These are phyloP conservation scores for Infundibulicybe gibba DNA, from an alignment of 768 basidiomycete species.

Conservation along the genomic window DNA sequence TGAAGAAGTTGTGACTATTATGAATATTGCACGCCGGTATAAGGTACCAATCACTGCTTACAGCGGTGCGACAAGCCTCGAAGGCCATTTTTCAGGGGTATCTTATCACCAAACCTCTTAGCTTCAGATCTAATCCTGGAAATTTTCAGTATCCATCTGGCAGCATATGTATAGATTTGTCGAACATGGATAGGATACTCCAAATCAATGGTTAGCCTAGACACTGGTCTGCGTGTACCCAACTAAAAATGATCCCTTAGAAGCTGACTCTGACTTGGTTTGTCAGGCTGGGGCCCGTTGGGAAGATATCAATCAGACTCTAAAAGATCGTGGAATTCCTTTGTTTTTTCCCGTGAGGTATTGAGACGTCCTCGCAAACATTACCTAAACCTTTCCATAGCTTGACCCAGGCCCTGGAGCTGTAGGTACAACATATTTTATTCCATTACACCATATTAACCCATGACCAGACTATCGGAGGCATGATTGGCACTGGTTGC, in stretches of 20 bases:
- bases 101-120: slow-evolving; percentile 12
- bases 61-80: slow-evolving; percentile 83
- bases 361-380: not conserved
- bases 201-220: slow-evolving; percentile 58
- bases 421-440: slow-evolving; percentile 31
- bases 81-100: slow-evolving; percentile 83
- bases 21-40: slow-evolving; percentile 73
- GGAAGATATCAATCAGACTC: slow-evolving; percentile 71
- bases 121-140: slow-evolving; percentile 1
- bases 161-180: slow-evolving; percentile 82
- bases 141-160: slow-evolving; percentile 39
- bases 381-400: slow-evolving; percentile 25
- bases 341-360: slow-evolving; percentile 80
- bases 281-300: slow-evolving; percentile 77
- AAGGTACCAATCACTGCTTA: slow-evolving; percentile 77
- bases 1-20: slow-evolving; percentile 77
- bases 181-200: slow-evolving; percentile 78
- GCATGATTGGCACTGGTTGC: slow-evolving; percentile 87
- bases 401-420: slow-evolving; percentile 72
- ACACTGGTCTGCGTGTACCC: not conserved
- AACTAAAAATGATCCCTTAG: slow-evolving; percentile 26
- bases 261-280: slow-evolving; percentile 67
- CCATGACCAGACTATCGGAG: slow-evolving; percentile 65
- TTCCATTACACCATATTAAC: slow-evolving; percentile 2
- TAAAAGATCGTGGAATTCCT: slow-evolving; percentile 67